Evolutionary conservation across 2,329 filamentous ascomycete species (phyloP).

Genomic region (Beauveria rudraprayagi): DNA sequence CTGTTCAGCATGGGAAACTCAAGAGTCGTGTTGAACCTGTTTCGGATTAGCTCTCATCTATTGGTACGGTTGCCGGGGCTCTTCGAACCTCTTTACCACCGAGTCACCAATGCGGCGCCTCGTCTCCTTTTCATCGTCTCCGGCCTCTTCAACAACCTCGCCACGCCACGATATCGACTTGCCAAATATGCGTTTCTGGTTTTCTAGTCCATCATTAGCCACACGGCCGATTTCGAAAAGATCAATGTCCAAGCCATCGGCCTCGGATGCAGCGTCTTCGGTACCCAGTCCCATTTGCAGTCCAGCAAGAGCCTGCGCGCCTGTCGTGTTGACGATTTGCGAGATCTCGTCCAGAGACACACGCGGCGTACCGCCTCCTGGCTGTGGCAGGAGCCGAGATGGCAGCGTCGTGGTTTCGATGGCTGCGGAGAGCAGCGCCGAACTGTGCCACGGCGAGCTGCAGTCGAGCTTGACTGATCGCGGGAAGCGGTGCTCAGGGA

Average conservation of each 20-base stretch:
- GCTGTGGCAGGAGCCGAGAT: conserved; percentile 52
- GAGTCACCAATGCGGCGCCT: conserved; percentile 13
- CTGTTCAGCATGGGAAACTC: conserved; percentile 74
- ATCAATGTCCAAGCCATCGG: conserved; percentile 22
- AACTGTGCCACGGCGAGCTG: conserved; percentile 68
- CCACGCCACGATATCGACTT: conserved; percentile 9
- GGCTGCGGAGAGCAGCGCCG: conserved; percentile 66
- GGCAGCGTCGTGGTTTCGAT: conserved; percentile 74
- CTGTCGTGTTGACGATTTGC: conserved; percentile 61
- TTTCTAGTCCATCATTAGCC: conserved; percentile 3
- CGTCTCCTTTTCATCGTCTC: conserved; percentile 6
- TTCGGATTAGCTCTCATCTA: background rate
- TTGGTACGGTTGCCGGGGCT: background rate
- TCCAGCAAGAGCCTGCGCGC: conserved; percentile 71
- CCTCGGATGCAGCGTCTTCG: conserved; percentile 21
- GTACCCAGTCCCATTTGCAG: conserved; percentile 56
- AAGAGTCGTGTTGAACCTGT: conserved; percentile 42
- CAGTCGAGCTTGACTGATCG: conserved; percentile 51
- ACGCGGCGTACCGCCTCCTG: conserved; percentile 24
- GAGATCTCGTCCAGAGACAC: conserved; percentile 55
- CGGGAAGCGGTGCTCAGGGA: conserved; percentile 51
- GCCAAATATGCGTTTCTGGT: conserved; percentile 13
- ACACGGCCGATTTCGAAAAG: conserved; percentile 19
- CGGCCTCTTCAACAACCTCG: background rate
- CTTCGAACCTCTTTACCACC: conserved; percentile 8